Conservation (phyloP, 768 basidiomycete genomes). For the Lactarius deliciosus region DNA sequence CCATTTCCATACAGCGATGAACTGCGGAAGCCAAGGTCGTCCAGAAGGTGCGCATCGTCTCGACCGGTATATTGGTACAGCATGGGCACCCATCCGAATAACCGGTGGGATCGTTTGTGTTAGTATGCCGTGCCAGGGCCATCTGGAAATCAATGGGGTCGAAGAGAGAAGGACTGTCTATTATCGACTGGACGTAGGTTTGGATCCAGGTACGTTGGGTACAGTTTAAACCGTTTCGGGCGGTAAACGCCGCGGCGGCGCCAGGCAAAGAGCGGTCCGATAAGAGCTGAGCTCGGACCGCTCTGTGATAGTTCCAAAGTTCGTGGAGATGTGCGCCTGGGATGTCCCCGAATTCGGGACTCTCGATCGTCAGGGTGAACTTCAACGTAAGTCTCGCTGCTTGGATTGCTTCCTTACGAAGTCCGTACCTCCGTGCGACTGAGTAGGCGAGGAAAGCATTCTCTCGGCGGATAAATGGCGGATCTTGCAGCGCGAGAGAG, state of each 20-base stretch:
- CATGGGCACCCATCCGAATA: background rate
- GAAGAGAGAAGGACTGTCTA: background rate
- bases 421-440: conserved; percentile 3
- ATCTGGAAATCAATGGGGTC: conserved; percentile 5
- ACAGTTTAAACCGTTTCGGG: background rate
- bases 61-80: background rate
- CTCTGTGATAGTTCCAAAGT: conserved; percentile 27
- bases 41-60: conserved; percentile 13
- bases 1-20: background rate
- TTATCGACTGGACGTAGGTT: background rate
- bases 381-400: conserved; percentile 4
- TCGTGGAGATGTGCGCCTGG: conserved; percentile 8
- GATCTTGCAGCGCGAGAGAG: background rate
- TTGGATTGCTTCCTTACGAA: background rate
- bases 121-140: background rate
- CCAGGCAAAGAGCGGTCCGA: background rate
- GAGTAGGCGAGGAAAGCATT: conserved; percentile 1
- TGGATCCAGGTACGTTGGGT: no score
- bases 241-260: background rate
- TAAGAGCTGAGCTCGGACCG: no score
- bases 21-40: background rate
- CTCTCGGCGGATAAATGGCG: background rate
- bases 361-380: background rate
- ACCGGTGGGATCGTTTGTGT: no score
- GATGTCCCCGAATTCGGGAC: background rate